Conservation (phyloP, 140 eudicot species). For the Senecio squalidus region DNA sequence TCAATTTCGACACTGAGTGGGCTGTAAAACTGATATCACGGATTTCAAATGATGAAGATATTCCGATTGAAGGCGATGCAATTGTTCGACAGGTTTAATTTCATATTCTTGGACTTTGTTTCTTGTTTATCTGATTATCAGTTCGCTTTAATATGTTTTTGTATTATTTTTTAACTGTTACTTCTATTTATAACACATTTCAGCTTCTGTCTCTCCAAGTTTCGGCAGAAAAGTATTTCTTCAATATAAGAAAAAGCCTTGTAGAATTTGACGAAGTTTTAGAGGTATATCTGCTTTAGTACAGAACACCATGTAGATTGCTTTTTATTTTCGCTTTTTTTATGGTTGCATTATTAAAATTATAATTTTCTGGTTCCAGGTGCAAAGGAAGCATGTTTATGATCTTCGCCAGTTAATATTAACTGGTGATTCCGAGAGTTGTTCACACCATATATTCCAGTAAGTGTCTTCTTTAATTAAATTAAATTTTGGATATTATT, state of each 20-base stretch:
- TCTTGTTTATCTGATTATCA: not conserved
- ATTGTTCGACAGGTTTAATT: conserved; percentile 73
- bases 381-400: conserved; percentile 96
- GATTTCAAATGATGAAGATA: conserved; percentile 71
- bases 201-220: conserved; percentile 91
- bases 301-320: conserved; percentile 4
- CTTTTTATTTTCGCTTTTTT: not conserved
- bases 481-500: not conserved
- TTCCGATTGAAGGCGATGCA: conserved; percentile 80
- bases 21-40: conserved; percentile 85
- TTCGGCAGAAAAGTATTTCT: conserved; percentile 87
- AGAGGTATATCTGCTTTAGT: conserved; percentile 51
- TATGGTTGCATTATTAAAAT: conserved; percentile 4
- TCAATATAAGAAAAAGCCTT: conserved; percentile 85
- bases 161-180: conserved; percentile 11
- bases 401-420: conserved; percentile 84
- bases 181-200: conserved; percentile 17
- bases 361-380: conserved; percentile 42
- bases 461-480: conserved; percentile 34
- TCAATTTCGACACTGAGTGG: conserved; percentile 95
- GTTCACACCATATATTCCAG: conserved; percentile 85
- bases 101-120: not conserved
- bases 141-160: conserved; percentile 1
- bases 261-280: conserved; percentile 98
- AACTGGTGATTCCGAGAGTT: conserved; percentile 78